Conservation (phyloP, 495 filamentous ascomycete species). For the Xylaria acuta region DNA sequence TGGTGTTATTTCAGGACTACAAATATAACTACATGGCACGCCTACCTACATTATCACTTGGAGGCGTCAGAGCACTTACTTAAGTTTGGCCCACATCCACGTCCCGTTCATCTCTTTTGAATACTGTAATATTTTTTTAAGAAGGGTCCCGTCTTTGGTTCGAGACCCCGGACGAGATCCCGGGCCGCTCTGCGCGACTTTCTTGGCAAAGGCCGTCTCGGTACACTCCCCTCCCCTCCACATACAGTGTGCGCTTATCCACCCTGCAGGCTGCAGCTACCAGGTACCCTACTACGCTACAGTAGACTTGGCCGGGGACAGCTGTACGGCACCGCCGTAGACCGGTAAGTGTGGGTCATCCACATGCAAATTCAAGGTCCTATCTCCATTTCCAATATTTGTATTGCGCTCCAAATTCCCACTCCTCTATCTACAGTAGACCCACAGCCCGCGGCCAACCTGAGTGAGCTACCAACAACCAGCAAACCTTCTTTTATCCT, state of each 20-base stretch:
- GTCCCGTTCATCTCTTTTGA: constrained; percentile 1
- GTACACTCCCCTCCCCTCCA: background rate
- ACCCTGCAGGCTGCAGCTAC: background rate
- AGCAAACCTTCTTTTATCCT: constrained; percentile 6
- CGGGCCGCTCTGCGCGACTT: background rate
- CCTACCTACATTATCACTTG: background rate
- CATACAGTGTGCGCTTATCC: background rate
- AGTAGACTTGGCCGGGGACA: constrained; percentile 3
- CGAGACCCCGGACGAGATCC: background rate
- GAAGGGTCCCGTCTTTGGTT: background rate
- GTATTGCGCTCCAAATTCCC: constrained; percentile 16
- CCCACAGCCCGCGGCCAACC: constrained; percentile 11
- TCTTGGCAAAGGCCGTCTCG: background rate
- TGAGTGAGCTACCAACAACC: background rate
- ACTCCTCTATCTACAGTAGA: background rate
- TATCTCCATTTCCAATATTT: background rate
- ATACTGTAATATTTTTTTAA: background rate
- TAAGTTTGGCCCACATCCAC: background rate
- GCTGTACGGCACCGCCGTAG: background rate
- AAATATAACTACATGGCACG: background rate
- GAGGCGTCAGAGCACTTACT: background rate
- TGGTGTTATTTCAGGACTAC: background rate
- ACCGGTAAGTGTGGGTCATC: background rate
- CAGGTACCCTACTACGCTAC: background rate
- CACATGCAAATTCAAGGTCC: constrained; percentile 22